phyloP scores from a whole-genome alignment of 495 filamentous ascomycete species.

The Neurospora sp. region DNA sequence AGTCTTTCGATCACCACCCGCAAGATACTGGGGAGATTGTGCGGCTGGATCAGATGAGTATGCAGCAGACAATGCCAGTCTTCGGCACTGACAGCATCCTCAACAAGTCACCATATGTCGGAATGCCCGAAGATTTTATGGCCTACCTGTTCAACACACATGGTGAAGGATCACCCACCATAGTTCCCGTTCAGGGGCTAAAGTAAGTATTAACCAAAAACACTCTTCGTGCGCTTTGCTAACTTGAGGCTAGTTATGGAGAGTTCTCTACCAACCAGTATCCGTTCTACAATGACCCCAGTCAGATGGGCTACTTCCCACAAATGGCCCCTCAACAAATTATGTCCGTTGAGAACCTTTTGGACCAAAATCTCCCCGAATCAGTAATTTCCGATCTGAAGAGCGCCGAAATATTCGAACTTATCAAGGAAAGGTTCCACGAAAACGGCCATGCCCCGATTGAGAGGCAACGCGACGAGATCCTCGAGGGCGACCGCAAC shows the following conservation, averaged over 20 bases:
- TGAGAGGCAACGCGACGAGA: slow-evolving; percentile 62
- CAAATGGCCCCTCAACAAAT: slow-evolving; percentile 53
- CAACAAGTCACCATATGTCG: slow-evolving; percentile 72
- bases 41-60: slow-evolving; percentile 55
- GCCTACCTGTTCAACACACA: slow-evolving; percentile 78
- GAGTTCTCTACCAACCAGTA: slow-evolving; percentile 39
- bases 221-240: slow-evolving; percentile 4
- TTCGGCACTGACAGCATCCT: slow-evolving; percentile 69
- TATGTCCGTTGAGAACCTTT: slow-evolving; percentile 83
- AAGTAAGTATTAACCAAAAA: slow-evolving; percentile 29
- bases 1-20: slow-evolving; percentile 34
- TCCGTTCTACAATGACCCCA: slow-evolving; percentile 39
- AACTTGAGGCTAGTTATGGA: slow-evolving; percentile 31
- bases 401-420: slow-evolving; percentile 68
- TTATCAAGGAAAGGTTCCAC: slow-evolving; percentile 75
- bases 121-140: slow-evolving; percentile 85
- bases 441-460: slow-evolving; percentile 68
- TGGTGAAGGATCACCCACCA: slow-evolving; percentile 31
- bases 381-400: slow-evolving; percentile 81
- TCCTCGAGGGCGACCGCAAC: slow-evolving; percentile 68
- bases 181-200: slow-evolving; percentile 37
- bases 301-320: slow-evolving; percentile 43
- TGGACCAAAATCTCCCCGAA: slow-evolving; percentile 74
- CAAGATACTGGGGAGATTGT: slow-evolving; percentile 43
- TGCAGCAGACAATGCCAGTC: slow-evolving; percentile 64